phyloP scores from a whole-genome alignment of 2,329 filamentous ascomycete genomes.

The Botryosphaeria agaves region DNA sequence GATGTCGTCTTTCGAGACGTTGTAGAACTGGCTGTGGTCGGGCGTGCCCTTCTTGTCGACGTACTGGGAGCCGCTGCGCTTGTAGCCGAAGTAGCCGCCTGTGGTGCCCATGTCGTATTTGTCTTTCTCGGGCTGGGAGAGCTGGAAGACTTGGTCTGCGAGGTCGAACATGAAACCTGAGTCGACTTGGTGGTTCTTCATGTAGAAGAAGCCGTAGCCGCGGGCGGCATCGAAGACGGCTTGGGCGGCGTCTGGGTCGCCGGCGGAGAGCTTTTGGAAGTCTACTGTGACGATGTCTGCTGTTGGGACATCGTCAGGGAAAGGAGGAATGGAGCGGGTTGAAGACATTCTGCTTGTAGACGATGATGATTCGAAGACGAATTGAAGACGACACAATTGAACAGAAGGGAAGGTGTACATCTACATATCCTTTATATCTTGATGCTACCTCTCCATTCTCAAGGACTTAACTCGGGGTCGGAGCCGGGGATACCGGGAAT shows the following conservation, averaged over 20 bases:
- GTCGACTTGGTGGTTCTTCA: conserved; percentile 24
- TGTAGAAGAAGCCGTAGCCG: conserved; percentile 39
- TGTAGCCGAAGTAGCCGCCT: conserved; percentile 35
- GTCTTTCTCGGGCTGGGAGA: conserved; percentile 32
- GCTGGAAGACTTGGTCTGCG: conserved; percentile 27
- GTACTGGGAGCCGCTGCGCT: conserved; percentile 12
- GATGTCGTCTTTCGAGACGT: conserved; percentile 37
- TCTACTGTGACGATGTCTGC: conserved; percentile 23
- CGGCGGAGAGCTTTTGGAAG: conserved; percentile 17
- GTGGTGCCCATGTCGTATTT: conserved; percentile 34
- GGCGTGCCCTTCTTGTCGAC: conserved; percentile 30
- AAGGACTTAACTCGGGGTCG: not conserved
- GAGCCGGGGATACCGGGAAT: not conserved
- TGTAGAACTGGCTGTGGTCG: conserved; percentile 38
- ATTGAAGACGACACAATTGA: not conserved
- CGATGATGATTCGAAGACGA: not conserved
- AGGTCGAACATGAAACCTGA: conserved; percentile 29
- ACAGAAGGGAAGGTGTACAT: not conserved
- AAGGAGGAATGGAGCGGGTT: conserved; percentile 17
- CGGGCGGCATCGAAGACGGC: conserved; percentile 23
- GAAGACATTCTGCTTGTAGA: not conserved
- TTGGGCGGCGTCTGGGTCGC: conserved; percentile 17
- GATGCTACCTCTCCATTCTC: not conserved
- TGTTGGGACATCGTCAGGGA: conserved; percentile 21
- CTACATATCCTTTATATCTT: not conserved